These are phyloP conservation scores for Chlorophyllum brunneum DNA, from an alignment of 768 basidiomycete genomes.

Conservation along the genomic window DNA sequence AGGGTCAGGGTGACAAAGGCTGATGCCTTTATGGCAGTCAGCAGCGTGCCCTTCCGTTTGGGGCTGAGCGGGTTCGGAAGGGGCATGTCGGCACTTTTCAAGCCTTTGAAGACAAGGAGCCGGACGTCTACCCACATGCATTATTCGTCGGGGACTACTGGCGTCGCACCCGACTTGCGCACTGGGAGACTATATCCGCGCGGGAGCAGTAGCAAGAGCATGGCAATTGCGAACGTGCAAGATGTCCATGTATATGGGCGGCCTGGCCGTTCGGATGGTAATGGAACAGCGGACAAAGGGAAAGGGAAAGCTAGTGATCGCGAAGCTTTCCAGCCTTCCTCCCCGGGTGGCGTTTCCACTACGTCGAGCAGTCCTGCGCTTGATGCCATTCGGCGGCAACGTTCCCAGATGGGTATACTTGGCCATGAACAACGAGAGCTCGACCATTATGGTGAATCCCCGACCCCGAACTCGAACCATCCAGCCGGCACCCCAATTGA, in stretches of 20 bases:
- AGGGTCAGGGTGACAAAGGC: constrained; percentile 60
- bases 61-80: constrained; percentile 43
- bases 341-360: neutral
- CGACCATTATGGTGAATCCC: neutral
- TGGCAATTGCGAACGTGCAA: neutral
- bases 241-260: constrained; percentile 6
- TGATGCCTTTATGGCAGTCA: constrained; percentile 76
- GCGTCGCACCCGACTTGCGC: neutral
- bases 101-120: constrained; percentile 17
- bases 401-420: constrained; percentile 8
- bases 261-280: neutral
- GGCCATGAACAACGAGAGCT: neutral
- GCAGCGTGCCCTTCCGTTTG: constrained; percentile 60
- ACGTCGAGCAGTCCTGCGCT: constrained; percentile 5
- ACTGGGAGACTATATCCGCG: neutral
- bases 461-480: constrained; percentile 1
- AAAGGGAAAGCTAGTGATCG: constrained; percentile 26
- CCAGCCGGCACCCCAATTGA: neutral
- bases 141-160: neutral
- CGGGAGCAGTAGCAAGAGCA: constrained; percentile 1
- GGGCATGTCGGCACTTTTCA: constrained; percentile 49
- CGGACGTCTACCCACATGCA: neutral
- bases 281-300: constrained; percentile 13
- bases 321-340: constrained; percentile 1
- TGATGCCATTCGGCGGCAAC: constrained; percentile 7